A percentile compares a stretch with the other conserved stretches of the same genome.
These are phyloP conservation scores for Teratosphaeria gauchensis DNA, from an alignment of 2,329 filamentous ascomycete species.

Conservation along the genomic window DNA sequence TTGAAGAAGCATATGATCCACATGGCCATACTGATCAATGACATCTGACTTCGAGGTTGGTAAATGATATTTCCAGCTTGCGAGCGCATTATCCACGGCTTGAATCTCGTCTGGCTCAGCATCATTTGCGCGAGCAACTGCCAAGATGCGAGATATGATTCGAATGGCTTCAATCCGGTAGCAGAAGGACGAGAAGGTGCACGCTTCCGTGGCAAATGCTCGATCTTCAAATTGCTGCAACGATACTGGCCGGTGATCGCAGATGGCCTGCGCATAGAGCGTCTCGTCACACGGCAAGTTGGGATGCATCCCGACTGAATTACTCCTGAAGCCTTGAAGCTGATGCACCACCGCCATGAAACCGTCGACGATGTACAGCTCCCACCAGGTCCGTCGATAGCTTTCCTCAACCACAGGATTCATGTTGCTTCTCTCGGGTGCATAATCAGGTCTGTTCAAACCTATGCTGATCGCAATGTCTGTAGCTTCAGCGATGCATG, in stretches of 20 bases:
- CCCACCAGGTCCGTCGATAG: constrained; percentile 89
- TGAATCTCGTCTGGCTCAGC: constrained; percentile 37
- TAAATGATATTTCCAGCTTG: constrained; percentile 72
- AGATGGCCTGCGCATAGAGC: constrained; percentile 41
- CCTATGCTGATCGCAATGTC: constrained; percentile 65
- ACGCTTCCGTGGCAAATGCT: constrained; percentile 58
- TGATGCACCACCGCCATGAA: constrained; percentile 74
- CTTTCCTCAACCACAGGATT: constrained; percentile 68
- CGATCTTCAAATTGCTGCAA: constrained; percentile 68
- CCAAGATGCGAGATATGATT: constrained; percentile 67
- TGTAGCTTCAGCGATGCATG: constrained; percentile 59
- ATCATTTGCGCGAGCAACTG: constrained; percentile 27
- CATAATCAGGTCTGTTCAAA: constrained; percentile 61
- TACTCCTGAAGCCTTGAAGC: constrained; percentile 60
- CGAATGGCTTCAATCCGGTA: constrained; percentile 75
- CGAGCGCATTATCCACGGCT: constrained; percentile 50
- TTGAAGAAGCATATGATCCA: constrained; percentile 89
- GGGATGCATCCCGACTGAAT: constrained; percentile 57
- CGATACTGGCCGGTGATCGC: constrained; percentile 46
- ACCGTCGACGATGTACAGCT: constrained; percentile 67
- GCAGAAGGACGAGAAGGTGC: constrained; percentile 70
- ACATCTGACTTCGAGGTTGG: constrained; percentile 62
- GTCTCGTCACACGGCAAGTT: constrained; percentile 73
- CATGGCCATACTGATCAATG: constrained; percentile 56
- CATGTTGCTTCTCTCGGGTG: constrained; percentile 52